A percentile compares a stretch with the other conserved stretches of the same genome.
These are phyloP conservation scores for Cicer arietinum DNA, from an alignment of 306 rosid species.

Conservation along the genomic window DNA sequence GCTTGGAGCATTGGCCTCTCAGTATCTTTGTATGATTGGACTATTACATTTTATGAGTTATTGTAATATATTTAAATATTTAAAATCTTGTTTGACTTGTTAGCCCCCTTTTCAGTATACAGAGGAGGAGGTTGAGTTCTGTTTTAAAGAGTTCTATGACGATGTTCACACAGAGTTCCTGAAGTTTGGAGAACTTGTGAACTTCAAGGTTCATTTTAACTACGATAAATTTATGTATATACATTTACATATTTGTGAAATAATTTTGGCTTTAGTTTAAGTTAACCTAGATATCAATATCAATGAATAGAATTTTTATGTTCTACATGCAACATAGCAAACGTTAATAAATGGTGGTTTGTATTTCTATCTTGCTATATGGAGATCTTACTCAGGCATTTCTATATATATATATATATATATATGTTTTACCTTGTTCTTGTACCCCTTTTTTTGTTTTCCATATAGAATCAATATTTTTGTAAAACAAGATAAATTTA, in stretches of 20 bases:
- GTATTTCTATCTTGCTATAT: constrained; percentile 7
- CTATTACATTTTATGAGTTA: constrained; percentile 22
- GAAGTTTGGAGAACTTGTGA: constrained; percentile 91
- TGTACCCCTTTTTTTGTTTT: neutral
- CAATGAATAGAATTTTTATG: neutral
- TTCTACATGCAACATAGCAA: constrained; percentile 13
- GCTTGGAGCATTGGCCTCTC: constrained; percentile 12
- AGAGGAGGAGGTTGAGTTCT: constrained; percentile 84
- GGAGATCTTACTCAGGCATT: constrained; percentile 15
- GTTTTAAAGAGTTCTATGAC: constrained; percentile 90
- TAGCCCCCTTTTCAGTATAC: constrained; percentile 66
- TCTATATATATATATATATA: neutral
- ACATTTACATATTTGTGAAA: constrained; percentile 27
- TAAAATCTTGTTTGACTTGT: constrained; percentile 47
- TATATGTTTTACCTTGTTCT: neutral
- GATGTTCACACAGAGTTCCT: constrained; percentile 98
- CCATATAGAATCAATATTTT: neutral
- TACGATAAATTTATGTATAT: neutral
- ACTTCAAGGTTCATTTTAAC: constrained; percentile 79
- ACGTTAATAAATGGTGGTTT: neutral
- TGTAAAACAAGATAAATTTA: neutral
- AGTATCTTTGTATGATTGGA: neutral
- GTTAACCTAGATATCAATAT: neutral
- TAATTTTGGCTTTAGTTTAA: neutral
- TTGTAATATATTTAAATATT: constrained; percentile 35